Conservation (phyloP, 768 basidiomycete genomes). For the Tylopilus intermedius region DNA sequence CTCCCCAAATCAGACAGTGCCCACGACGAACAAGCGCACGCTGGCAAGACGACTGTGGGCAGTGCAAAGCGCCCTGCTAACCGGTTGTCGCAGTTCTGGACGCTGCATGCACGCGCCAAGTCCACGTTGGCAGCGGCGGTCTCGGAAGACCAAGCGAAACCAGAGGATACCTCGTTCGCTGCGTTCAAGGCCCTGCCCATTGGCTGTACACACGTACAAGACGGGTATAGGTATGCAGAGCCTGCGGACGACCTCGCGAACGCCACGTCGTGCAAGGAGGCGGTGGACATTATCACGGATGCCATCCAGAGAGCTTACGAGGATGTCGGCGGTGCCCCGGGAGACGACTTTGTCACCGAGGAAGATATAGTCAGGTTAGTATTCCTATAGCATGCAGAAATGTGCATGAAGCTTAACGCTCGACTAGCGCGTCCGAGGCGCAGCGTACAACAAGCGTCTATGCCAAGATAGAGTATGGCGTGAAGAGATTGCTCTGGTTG, state of each 20-base stretch:
- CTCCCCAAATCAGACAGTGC: neutral
- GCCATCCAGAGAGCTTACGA: constrained; percentile 63
- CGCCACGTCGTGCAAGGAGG: constrained; percentile 70
- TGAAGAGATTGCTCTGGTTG: constrained; percentile 87
- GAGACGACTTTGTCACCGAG: constrained; percentile 49
- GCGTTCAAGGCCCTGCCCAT: constrained; percentile 80
- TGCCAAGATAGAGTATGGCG: constrained; percentile 89
- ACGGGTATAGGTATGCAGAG: constrained; percentile 44
- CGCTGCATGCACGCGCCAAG: constrained; percentile 18
- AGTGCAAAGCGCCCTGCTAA: constrained; percentile 7
- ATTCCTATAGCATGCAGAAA: neutral
- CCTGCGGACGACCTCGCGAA: constrained; percentile 56
- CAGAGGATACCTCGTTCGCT: constrained; percentile 47
- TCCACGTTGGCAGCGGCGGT: constrained; percentile 30
- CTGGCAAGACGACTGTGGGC: neutral
- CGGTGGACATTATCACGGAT: constrained; percentile 69
- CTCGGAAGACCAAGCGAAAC: constrained; percentile 31
- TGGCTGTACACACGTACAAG: constrained; percentile 49
- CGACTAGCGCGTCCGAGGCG: constrained; percentile 69
- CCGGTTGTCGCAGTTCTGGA: constrained; percentile 26
- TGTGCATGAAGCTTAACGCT: neutral
- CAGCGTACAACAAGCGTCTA: constrained; percentile 80
- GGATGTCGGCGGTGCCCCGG: constrained; percentile 46
- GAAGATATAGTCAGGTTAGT: constrained; percentile 78
- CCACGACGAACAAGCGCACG: neutral